A percentile compares a stretch with the other conserved stretches of the same genome.
Conservation (phyloP, 1,284 basidiomycete species). For the Ustilago hordei region DNA sequence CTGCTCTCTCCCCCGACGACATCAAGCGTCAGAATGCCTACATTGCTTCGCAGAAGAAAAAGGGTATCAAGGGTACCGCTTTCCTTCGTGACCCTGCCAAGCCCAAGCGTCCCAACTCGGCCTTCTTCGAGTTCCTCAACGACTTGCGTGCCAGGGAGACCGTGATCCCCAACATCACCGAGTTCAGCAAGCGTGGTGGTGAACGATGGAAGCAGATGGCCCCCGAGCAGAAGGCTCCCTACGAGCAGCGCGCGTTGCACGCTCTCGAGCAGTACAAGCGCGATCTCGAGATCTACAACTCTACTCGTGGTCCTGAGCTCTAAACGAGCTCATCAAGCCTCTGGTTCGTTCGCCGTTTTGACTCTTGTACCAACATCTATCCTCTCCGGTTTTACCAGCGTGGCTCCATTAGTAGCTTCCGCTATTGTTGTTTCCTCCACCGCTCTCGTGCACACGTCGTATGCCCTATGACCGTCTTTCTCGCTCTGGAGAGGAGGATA, state of each 20-base stretch:
- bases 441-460: conserved; percentile 1
- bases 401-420: background rate
- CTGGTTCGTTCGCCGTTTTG: background rate
- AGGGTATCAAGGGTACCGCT: conserved; percentile 53
- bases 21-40: conserved; percentile 65
- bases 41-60: conserved; percentile 56
- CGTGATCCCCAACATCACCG: conserved; percentile 42
- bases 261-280: conserved; percentile 52
- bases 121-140: conserved; percentile 62
- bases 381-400: background rate
- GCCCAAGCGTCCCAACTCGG: conserved; percentile 59
- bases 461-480: background rate
- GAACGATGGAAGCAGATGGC: conserved; percentile 56
- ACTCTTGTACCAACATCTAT: conserved; percentile 23
- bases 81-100: conserved; percentile 58
- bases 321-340: conserved; percentile 8
- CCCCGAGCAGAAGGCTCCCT: conserved; percentile 54
- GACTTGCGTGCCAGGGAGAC: conserved; percentile 50
- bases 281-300: conserved; percentile 54
- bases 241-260: conserved; percentile 49
- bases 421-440: background rate
- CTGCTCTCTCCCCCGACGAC: conserved; percentile 60
- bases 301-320: conserved; percentile 31
- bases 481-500: background rate
- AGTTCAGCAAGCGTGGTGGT: conserved; percentile 51